These are phyloP conservation scores for Trypanosoma platydactyli DNA, from an alignment of 208 protist species.

Conservation along the genomic window DNA sequence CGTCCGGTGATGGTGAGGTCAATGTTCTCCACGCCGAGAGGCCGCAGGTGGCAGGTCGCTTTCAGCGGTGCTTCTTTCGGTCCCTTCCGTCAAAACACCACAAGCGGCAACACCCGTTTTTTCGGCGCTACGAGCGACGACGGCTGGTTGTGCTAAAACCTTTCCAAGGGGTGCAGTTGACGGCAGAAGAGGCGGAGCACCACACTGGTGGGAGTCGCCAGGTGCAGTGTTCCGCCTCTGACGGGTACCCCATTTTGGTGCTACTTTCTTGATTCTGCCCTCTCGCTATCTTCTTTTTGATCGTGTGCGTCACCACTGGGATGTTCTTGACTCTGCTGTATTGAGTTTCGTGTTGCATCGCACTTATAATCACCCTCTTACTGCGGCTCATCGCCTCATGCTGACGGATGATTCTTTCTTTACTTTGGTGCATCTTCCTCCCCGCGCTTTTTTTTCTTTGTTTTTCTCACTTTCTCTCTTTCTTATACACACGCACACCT, in stretches of 20 bases:
- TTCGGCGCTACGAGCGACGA: constrained; percentile 38
- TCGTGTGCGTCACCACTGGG: background rate
- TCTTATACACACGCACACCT: constrained; percentile 6
- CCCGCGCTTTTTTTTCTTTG: too few relatives aligned
- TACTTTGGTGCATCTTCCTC: too few relatives aligned
- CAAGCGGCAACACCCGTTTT: constrained; percentile 39
- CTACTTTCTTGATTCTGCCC: constrained; percentile 37
- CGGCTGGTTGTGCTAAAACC: constrained; percentile 63
- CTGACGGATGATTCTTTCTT: too few relatives aligned
- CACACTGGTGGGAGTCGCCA: constrained; percentile 7
- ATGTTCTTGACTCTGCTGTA: too few relatives aligned
- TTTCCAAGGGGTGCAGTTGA: constrained; percentile 40
- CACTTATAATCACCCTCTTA: too few relatives aligned
- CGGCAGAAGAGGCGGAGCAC: constrained; percentile 31
- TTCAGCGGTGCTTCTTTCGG: constrained; percentile 74
- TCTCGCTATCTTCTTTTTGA: constrained; percentile 6
- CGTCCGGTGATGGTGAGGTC: background rate
- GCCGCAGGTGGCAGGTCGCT: constrained; percentile 65
- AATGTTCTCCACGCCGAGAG: constrained; percentile 1
- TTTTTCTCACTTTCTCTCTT: constrained; percentile 9
- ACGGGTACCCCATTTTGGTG: constrained; percentile 75
- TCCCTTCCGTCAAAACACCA: constrained; percentile 26
- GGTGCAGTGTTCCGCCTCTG: constrained; percentile 57
- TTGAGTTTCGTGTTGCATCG: too few relatives aligned
- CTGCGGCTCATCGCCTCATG: too few relatives aligned